phyloP scores from a whole-genome alignment of 2,329 filamentous ascomycete species.

The Aspergillus viridinutans region DNA sequence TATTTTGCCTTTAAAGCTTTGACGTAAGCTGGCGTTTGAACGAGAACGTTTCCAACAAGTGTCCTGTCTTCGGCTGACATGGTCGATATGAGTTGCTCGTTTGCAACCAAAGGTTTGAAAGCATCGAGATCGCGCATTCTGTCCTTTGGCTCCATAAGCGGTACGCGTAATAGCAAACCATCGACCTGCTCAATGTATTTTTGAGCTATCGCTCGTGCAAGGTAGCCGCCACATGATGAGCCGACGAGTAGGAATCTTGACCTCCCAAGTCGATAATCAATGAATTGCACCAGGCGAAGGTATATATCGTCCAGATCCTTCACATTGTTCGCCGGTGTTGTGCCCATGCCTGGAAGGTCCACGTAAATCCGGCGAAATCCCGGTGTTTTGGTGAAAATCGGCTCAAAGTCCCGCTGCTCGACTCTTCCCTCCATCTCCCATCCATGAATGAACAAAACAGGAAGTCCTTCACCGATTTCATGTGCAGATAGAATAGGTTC shows the following conservation, averaged over 20 bases:
- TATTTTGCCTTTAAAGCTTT: slow-evolving; percentile 19
- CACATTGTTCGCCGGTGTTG: slow-evolving; percentile 22
- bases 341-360: slow-evolving; percentile 28
- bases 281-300: slow-evolving; percentile 21
- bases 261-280: slow-evolving; percentile 21
- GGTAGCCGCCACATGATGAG: slow-evolving; percentile 27
- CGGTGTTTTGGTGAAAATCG: slow-evolving; percentile 20
- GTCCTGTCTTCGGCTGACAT: slow-evolving; percentile 17
- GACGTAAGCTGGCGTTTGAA: slow-evolving; percentile 26
- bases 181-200: slow-evolving; percentile 22
- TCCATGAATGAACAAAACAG: slow-evolving; percentile 26
- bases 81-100: slow-evolving; percentile 21
- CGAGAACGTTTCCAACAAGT: slow-evolving; percentile 20
- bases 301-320: slow-evolving; percentile 25
- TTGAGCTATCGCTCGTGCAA: slow-evolving; percentile 25
- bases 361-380: slow-evolving; percentile 25
- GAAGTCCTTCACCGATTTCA: slow-evolving; percentile 23
- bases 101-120: slow-evolving; percentile 19
- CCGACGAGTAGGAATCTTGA: slow-evolving; percentile 23
- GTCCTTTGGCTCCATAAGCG: slow-evolving; percentile 23
- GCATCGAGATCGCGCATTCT: slow-evolving; percentile 21
- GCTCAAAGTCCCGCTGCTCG: slow-evolving; percentile 26
- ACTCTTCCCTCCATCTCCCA: slow-evolving; percentile 20
- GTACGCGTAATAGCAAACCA: slow-evolving; percentile 24
- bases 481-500: slow-evolving; percentile 17